These are phyloP conservation scores for Cyclotella kingstonii DNA, from an alignment of 108 stramenopile genomes.

Conservation along the genomic window DNA sequence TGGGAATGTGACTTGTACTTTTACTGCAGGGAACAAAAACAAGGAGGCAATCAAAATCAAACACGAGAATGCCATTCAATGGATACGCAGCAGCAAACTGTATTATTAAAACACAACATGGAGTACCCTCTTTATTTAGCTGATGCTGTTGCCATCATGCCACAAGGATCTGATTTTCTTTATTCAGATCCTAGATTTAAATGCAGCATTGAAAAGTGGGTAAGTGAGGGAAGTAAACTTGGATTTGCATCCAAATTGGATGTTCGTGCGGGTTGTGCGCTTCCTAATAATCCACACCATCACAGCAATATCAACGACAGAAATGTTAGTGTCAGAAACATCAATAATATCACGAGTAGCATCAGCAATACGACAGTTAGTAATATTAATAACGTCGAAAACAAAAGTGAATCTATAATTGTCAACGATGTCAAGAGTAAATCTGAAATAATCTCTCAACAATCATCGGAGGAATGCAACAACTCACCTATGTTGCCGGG, in stretches of 20 bases:
- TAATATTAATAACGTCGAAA: too few relatives aligned
- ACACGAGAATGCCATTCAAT: neutral
- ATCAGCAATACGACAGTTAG: neutral
- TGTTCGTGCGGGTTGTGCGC: slow-evolving; percentile 22
- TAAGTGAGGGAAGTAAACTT: slow-evolving; percentile 30
- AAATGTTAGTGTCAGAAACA: neutral
- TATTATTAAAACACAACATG: slow-evolving; percentile 18
- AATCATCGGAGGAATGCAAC: neutral
- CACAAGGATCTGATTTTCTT: slow-evolving; percentile 32
- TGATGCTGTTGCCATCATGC: slow-evolving; percentile 20
- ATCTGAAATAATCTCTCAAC: too few relatives aligned
- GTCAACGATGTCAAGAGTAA: too few relatives aligned
- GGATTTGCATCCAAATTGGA: slow-evolving; percentile 37
- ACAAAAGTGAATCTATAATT: neutral
- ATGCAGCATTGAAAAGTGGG: slow-evolving; percentile 27
- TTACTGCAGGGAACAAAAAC: slow-evolving; percentile 5
- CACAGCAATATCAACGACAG: neutral
- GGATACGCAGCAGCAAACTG: slow-evolving; percentile 8
- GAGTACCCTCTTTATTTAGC: slow-evolving; percentile 16
- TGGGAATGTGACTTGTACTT: slow-evolving; percentile 39
- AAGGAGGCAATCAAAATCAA: neutral
- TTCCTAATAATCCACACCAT: too few relatives aligned
- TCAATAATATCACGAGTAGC: neutral
- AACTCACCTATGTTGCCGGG: slow-evolving; percentile 18
- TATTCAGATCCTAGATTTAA: slow-evolving; percentile 25